Base-by-base conservation (phyloP, 495 filamentous ascomycete genomes). In the Penicillium turbatum region DNA sequence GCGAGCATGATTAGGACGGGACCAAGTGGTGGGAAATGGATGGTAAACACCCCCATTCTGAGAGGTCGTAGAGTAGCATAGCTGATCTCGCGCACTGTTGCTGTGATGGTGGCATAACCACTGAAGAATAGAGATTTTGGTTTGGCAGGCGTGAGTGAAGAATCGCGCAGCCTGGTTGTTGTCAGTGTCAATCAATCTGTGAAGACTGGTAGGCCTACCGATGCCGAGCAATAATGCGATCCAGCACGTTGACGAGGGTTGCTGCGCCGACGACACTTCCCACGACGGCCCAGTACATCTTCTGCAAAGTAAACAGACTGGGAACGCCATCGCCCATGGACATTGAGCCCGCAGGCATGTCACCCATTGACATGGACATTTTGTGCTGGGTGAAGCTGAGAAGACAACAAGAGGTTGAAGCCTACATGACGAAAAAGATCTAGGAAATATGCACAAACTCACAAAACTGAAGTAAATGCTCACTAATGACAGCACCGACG, bases 81-180 rank as follows among this genome's bases (percentile, higher is more conserved):
- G 62, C 77, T 79, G 31, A 80, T 71, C 67, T 93, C 89, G 53
- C 89, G 81, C 16, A 69, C 59, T 26, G 86, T 72, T 1, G 89
- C 89, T 31, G 86, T 87, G 24, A 79, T 53, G 1, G 88, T 90
- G 9, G 88, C 88, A 72, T 81, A 84, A 39, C 62, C 38, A 29
- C 76, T 70, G 45, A 81, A 69, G 46, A 85, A 72, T 1, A 60
- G 16, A 39, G 79, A 81, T 57, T 79, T 82, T 12, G 89, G 88
- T 61, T 82, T 83, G 15, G 88, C 84, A 8, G 87, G 86, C 21
- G 71, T 80, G 35, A 63, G 54, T 3, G 65, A 61, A 2, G 60
- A 55, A 49, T 68, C 67, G 40, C 60, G 59, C 11, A 66, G 46
- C 50, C 70, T 72, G 49, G 30, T 12, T 44, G 21, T 12, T 10